phyloP scores from a whole-genome alignment of 2,329 filamentous ascomycete genomes.

The Chaetomiaceae sp. region DNA sequence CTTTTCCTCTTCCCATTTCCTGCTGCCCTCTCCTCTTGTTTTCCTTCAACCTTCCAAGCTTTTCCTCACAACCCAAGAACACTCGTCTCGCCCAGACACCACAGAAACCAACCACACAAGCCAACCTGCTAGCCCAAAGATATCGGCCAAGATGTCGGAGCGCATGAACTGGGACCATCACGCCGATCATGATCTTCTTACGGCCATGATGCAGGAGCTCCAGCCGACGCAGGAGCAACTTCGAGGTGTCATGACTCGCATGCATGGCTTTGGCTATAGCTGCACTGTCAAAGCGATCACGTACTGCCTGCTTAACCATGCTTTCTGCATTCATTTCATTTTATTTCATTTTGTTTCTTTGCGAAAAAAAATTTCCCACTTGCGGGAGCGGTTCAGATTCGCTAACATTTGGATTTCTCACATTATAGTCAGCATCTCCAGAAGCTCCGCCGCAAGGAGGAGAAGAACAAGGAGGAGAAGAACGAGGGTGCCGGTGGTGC shows the following conservation, averaged over 20 bases:
- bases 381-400: too few relatives aligned
- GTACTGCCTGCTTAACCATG: slow-evolving; percentile 22
- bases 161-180: slow-evolving; percentile 29
- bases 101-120: neutral
- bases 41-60: neutral
- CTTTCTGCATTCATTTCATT: slow-evolving; percentile 5
- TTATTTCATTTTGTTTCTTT: slow-evolving; percentile 4
- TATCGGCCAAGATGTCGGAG: slow-evolving; percentile 10
- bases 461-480: neutral
- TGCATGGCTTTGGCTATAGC: slow-evolving; percentile 26
- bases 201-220: slow-evolving; percentile 24
- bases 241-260: slow-evolving; percentile 23
- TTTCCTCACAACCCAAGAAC: neutral
- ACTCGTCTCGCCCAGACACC: neutral
- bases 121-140: neutral
- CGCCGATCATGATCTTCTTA: slow-evolving; percentile 30
- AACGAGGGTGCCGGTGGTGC: slow-evolving; percentile 6
- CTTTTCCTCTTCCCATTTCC: neutral
- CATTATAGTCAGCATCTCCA: slow-evolving; percentile 33
- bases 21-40: neutral
- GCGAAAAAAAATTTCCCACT: neutral
- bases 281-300: slow-evolving; percentile 30
- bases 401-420: neutral
- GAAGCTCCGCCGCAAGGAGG: slow-evolving; percentile 33
- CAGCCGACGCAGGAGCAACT: slow-evolving; percentile 27